Base-by-base conservation (phyloP, 2,329 filamentous ascomycete genomes). In the Laburnicola sp. region DNA sequence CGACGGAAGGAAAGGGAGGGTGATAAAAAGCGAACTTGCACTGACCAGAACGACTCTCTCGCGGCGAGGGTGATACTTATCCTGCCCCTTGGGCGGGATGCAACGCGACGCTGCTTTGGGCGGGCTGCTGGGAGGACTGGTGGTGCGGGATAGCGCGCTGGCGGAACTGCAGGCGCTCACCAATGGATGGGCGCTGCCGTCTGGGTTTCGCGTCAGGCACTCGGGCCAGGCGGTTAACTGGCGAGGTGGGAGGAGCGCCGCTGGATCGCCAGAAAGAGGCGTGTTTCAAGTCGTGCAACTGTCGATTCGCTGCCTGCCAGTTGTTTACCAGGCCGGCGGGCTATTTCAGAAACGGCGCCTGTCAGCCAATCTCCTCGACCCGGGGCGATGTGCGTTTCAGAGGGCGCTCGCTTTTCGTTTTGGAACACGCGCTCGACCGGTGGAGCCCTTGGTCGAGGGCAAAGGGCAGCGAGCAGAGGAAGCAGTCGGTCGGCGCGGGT, bases 1-100 rank as follows among this genome's bases (percentile, higher is more conserved):
- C 25, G 57, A 56, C 57, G 53, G 61, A 51, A 60, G 58, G 43
- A 59, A 62, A 58, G 52, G 58, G 57, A 62, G 32, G 37, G 39
- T 31, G 31, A 48, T 37, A 32, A 44, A 37, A 41, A 45, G 45
- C 34, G 62, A 58, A 50, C 58, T n/a, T 62, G 60, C 55, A 69
- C 64, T 69, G 65, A 69, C 65, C 60, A 59, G 59, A 48, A 40
- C 45, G 37, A 51, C 50, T 42, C 51, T 55, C 57, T 53, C 53
- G 59, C 63, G 62, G 64, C 61, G 54, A 52, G 54, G 44, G 64
- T 49, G 65, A 66, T 70, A 71, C 66, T 70, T 71, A 69, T 63
- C 6, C 16, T 28, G 36, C 23, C 31, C 51, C 59, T 57, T 47
- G 50, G 49, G 63, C 55, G 47, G 48, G 55, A 41, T 42, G 49